Percentiles rank a stretch among this genome's conserved stretches.
phyloP scores from a whole-genome alignment of 371 early-diverging fungal genomes.

The Actinomucor elegans region DNA sequence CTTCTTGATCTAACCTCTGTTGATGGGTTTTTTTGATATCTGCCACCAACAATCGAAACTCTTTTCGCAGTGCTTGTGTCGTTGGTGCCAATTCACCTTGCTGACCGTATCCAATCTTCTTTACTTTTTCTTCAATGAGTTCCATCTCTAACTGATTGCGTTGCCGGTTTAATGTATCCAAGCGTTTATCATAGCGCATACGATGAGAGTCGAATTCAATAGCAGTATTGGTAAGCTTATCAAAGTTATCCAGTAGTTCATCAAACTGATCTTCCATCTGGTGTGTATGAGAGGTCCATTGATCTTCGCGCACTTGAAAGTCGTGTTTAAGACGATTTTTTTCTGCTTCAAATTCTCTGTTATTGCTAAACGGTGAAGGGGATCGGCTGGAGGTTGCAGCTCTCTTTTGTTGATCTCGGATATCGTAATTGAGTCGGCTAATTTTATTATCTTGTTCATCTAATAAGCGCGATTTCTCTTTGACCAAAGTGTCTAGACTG shows the following conservation, averaged over 20 bases:
- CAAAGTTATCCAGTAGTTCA: slow-evolving; percentile 50
- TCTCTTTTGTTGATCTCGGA: slow-evolving; percentile 6
- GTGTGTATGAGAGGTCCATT: slow-evolving; percentile 31
- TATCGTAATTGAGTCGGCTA: slow-evolving; percentile 21
- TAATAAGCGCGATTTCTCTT: slow-evolving; percentile 26
- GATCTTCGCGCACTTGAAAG: slow-evolving; percentile 28
- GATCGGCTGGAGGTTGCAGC: slow-evolving; percentile 3
- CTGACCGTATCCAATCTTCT: slow-evolving; percentile 23
- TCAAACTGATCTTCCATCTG: slow-evolving; percentile 47
- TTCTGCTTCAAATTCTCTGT: neutral
- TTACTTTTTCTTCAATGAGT: slow-evolving; percentile 41
- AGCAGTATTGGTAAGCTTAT: slow-evolving; percentile 46
- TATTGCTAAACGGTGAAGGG: neutral
- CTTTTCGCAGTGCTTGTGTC: slow-evolving; percentile 56
- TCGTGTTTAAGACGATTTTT: slow-evolving; percentile 14
- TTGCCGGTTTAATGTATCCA: slow-evolving; percentile 29
- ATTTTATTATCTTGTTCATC: slow-evolving; percentile 38
- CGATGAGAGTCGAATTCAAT: slow-evolving; percentile 54
- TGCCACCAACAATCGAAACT: slow-evolving; percentile 56
- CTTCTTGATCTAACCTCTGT: slow-evolving; percentile 47
- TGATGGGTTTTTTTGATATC: slow-evolving; percentile 59
- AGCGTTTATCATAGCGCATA: slow-evolving; percentile 39
- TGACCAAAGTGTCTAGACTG: slow-evolving; percentile 32
- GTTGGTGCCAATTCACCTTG: slow-evolving; percentile 20
- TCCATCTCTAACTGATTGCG: slow-evolving; percentile 36